Conservation (phyloP, 2,329 filamentous ascomycete genomes). For the Fulvia fulva region DNA sequence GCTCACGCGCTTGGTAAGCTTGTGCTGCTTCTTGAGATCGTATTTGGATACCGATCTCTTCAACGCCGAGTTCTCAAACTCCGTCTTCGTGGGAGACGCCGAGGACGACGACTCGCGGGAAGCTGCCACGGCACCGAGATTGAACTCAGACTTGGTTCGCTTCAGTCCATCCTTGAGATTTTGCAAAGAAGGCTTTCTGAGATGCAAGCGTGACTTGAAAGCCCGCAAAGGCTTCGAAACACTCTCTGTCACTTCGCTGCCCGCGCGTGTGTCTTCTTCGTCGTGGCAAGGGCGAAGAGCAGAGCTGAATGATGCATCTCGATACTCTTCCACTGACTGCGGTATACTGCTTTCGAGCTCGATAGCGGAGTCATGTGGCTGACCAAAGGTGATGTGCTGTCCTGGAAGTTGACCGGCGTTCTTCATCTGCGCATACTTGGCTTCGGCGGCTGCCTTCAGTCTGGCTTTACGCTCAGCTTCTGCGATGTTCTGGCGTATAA, state of each 20-base stretch:
- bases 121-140: slow-evolving; percentile 23
- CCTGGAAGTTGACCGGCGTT: slow-evolving; percentile 45
- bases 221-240: slow-evolving; percentile 16
- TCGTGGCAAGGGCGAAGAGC: slow-evolving; percentile 13
- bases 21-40: slow-evolving; percentile 54
- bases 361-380: slow-evolving; percentile 30
- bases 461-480: slow-evolving; percentile 40
- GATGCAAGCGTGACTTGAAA: slow-evolving; percentile 22
- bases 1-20: slow-evolving; percentile 57
- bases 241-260: slow-evolving; percentile 23
- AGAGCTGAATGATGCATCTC: slow-evolving; percentile 15
- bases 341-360: slow-evolving; percentile 17
- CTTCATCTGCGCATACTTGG: slow-evolving; percentile 53
- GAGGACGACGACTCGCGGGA: slow-evolving; percentile 38
- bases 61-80: slow-evolving; percentile 30
- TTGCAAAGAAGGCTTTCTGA: slow-evolving; percentile 32
- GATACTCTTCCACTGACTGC: slow-evolving; percentile 13
- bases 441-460: slow-evolving; percentile 46
- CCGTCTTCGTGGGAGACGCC: slow-evolving; percentile 30
- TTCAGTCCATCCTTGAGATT: slow-evolving; percentile 32
- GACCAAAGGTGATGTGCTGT: slow-evolving; percentile 15
- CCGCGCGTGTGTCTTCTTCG: slow-evolving; percentile 11
- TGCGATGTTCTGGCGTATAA: slow-evolving; percentile 36
- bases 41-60: slow-evolving; percentile 51
- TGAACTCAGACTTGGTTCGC: slow-evolving; percentile 32